These are phyloP conservation scores for Gossypium arboreum DNA, from an alignment of 345 rosid species.

Conservation along the genomic window DNA sequence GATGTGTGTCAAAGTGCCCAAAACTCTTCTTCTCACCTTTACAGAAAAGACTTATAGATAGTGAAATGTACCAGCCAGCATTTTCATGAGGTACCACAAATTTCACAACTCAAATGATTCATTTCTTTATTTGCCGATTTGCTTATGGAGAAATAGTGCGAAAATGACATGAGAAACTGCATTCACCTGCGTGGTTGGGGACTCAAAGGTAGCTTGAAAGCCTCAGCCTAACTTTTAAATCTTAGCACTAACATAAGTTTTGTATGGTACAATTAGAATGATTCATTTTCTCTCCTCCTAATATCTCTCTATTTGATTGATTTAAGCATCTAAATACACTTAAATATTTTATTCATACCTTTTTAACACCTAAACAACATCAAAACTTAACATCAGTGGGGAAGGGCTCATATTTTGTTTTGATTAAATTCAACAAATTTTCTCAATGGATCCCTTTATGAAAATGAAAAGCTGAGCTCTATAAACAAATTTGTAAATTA, in stretches of 20 bases:
- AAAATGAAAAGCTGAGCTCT: too few relatives aligned
- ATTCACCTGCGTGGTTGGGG: neutral
- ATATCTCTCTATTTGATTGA: too few relatives aligned
- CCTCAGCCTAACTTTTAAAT: neutral
- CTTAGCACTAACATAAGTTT: neutral
- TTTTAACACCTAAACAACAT: too few relatives aligned
- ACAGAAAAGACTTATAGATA: neutral
- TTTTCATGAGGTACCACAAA: neutral
- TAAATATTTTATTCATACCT: too few relatives aligned
- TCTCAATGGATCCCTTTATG: too few relatives aligned
- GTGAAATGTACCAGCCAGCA: slow-evolving; percentile 9
- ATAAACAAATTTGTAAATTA: too few relatives aligned
- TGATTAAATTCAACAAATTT: too few relatives aligned
- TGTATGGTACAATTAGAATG: too few relatives aligned
- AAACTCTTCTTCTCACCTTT: neutral
- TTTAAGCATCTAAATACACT: too few relatives aligned
- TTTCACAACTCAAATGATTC: neutral
- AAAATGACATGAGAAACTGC: neutral
- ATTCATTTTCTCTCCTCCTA: too few relatives aligned
- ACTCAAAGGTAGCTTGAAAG: neutral
- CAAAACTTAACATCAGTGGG: too few relatives aligned
- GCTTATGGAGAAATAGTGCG: neutral
- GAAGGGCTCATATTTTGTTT: too few relatives aligned
- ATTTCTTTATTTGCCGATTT: neutral
- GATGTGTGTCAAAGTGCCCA: neutral